Base-by-base conservation (phyloP, 2,329 filamentous ascomycete genomes). In the Aschersonia sp. region DNA sequence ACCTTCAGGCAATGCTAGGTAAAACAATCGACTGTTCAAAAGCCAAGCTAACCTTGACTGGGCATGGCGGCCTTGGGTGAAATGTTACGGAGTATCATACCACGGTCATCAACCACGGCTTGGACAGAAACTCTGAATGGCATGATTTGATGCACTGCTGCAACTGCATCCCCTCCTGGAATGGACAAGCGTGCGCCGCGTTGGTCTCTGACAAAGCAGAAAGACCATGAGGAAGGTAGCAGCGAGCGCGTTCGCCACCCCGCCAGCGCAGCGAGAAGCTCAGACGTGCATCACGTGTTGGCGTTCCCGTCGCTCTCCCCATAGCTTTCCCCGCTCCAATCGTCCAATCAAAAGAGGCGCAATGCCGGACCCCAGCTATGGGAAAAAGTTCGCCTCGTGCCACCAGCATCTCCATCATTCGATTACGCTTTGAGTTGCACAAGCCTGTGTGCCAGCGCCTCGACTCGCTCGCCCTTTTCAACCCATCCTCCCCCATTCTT, bases 281-380 rank as follows among this genome's bases (percentile, higher is more conserved):
- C 32, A 9, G 32, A 37, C 32, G 12, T 12, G 12, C 32, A 45
- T 50, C 49, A 50, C 49, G 49, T 50, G 49, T 40, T 44, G 48
- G 37, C 42, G 30, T 39, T 43, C 35, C 43, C 49, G 46, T 47
- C 41, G 43, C 22, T 32, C 41, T 41, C 29, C 44, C 22, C 22
- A 22, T 31, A 42, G 32, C 30, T 14, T 32, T 45, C 58, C 62
- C 62, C 62, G 56, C 61, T 58, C 45, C 30, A 32, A 10, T 37
- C 5, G 47, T 32, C 62, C 62, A 65, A 65, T 65, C 57, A 61
- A 37, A 49, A 14, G 31, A 44, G 46, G 31, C 32, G 35, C 8
- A 35, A 46, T 47, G 48, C 35, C 29, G 22, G 32, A 32, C 22
- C 48, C 46, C 43, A 46, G 39, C 48, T 12, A 31, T 46, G 47